Conservation (phyloP, 306 rosid genomes). For the Inga oerstediana region DNA sequence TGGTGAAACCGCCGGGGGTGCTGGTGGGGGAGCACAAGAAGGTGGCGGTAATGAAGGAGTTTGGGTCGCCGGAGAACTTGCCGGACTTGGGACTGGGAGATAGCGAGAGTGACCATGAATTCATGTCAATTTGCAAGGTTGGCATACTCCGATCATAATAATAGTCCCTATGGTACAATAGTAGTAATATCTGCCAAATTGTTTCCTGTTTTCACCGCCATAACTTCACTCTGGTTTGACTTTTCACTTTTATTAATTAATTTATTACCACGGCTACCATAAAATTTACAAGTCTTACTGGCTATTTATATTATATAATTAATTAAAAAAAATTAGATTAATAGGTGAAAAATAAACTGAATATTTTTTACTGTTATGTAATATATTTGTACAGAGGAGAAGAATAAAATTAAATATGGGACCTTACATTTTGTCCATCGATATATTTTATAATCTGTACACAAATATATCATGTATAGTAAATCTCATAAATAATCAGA, state of each 20-base stretch:
- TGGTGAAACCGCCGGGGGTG: slow-evolving; percentile 78
- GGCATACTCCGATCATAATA: not conserved
- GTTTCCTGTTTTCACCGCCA: not conserved
- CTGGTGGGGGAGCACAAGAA: slow-evolving; percentile 78
- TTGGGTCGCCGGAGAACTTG: slow-evolving; percentile 41
- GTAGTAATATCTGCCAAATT: not conserved
- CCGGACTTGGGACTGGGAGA: slow-evolving; percentile 89
- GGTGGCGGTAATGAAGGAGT: slow-evolving; percentile 59
- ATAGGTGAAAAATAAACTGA: not conserved
- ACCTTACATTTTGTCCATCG: not conserved
- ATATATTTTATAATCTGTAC: too few relatives aligned
- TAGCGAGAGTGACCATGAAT: slow-evolving; percentile 74
- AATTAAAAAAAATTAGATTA: too few relatives aligned
- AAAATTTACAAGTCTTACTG: too few relatives aligned
- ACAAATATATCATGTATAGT: not conserved
- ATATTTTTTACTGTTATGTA: not conserved
- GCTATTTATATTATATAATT: too few relatives aligned
- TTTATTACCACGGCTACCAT: not conserved
- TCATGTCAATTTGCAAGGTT: slow-evolving; percentile 98
- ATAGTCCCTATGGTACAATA: not conserved
- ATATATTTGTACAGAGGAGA: not conserved
- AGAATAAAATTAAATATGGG: not conserved
- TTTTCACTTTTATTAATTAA: not conserved
- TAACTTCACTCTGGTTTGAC: not conserved
- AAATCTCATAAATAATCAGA: not conserved